Conservation (phyloP, 192 early-diverging fungal genomes). For the Gryganskiella cystojenkinii region DNA sequence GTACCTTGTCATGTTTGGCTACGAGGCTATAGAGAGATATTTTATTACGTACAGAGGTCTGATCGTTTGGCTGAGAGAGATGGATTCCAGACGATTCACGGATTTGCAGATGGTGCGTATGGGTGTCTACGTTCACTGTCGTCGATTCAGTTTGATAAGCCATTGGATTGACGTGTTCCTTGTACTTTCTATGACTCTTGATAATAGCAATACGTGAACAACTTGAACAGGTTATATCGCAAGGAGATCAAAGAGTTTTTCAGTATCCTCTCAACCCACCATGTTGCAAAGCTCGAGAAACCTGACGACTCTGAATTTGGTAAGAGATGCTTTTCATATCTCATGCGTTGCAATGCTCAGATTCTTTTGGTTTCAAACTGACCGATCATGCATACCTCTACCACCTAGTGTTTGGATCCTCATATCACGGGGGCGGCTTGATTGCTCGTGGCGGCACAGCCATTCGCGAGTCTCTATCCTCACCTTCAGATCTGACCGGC, state of each 20-base stretch:
- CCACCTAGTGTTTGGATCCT: conserved; percentile 38
- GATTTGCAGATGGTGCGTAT: conserved; percentile 74
- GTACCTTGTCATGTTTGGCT: conserved; percentile 56
- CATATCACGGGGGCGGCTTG: conserved; percentile 35
- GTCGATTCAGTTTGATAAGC: neutral
- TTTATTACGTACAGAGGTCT: conserved; percentile 75
- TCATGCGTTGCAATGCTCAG: neutral
- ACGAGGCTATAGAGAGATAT: conserved; percentile 70
- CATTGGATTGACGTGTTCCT: neutral
- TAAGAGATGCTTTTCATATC: conserved; percentile 7
- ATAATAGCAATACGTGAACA: conserved; percentile 40
- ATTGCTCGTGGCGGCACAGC: conserved; percentile 42
- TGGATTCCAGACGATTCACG: conserved; percentile 73
- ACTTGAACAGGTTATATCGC: conserved; percentile 49
- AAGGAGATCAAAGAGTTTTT: conserved; percentile 59
- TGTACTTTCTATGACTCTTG: neutral
- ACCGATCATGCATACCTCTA: neutral
- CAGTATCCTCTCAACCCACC: conserved; percentile 31
- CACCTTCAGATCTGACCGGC: conserved; percentile 45
- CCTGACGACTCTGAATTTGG: conserved; percentile 56
- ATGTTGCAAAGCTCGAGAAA: conserved; percentile 52
- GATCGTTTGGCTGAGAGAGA: conserved; percentile 78
- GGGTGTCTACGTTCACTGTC: neutral
- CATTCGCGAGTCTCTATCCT: conserved; percentile 43
- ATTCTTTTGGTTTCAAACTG: neutral